Base-by-base conservation (phyloP, 2,329 filamentous ascomycete genomes). In the Aspergillus niger region DNA sequence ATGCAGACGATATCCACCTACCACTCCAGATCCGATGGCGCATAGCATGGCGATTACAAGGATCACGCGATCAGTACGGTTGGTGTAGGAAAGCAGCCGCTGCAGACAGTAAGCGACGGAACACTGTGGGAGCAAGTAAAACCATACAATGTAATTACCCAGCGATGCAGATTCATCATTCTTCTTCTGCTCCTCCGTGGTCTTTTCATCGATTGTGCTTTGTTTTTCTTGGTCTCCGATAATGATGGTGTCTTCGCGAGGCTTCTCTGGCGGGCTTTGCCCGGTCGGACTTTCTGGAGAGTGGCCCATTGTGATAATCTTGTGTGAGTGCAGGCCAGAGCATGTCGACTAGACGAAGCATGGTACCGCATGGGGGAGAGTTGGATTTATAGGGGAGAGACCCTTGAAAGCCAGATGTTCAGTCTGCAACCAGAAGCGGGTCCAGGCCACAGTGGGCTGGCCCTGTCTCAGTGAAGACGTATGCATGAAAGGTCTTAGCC, bases 11-110 rank as follows among this genome's bases (percentile, higher is more conserved):
- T 22, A 59, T 17, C 22, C 26, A 69, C 70, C 17, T 70, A 72
- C 70, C 17, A 68, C 62, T 43, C 70, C 70, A 41, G 70, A 70
- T 13, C 64, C 70, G 8, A 67, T 62, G 0, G 70, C 61, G 57
- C 63, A 70, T 2, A 68, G 3, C 8, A 67, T 55, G 3, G 65
- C 70, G 15, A 68, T 44, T 7, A 43, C 62, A 53, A 70, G 67
- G 2, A 69, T 39, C 10, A 62, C 20, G 22, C 62, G 41, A 57
- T 72, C 66, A 8, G 59, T 62, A 6, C 22, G 50, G n/a, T 39
- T 67, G 22, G 64, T 61, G 60, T 70, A 68, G 7, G 65, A 64
- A 6, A 72, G 55, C 13, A 71, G 58, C 44, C 67, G 62, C 70
- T 72, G 50, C 8, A 47, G 41, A 13, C 26, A 20, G 13, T 44